A percentile compares a stretch with the other conserved stretches of the same genome.
Conservation (phyloP, 495 filamentous ascomycete genomes). For the Aspergillus incahuasiensis region DNA sequence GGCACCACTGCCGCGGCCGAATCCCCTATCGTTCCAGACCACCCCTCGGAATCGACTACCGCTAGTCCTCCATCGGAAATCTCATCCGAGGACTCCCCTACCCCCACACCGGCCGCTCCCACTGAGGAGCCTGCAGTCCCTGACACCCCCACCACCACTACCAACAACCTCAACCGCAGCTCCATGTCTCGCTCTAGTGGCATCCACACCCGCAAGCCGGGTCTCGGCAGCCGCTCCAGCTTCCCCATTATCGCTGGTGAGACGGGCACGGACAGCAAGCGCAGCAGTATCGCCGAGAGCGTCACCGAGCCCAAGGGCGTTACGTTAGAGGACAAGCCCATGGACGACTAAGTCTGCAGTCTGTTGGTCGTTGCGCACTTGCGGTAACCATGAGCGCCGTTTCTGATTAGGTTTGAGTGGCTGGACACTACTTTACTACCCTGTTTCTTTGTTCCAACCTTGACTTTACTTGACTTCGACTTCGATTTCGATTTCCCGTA, state of each 20-base stretch:
- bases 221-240: constrained; percentile 41
- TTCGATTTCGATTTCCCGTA: constrained; percentile 15
- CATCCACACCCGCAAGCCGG: constrained; percentile 35
- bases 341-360: constrained; percentile 56
- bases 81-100: constrained; percentile 35
- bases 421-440: neutral
- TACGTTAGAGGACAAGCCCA: constrained; percentile 74
- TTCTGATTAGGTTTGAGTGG: neutral
- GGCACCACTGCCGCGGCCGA: constrained; percentile 31
- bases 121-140: constrained; percentile 19
- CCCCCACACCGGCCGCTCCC: constrained; percentile 37
- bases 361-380: neutral
- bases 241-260: constrained; percentile 32
- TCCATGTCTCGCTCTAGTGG: constrained; percentile 39
- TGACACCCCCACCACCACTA: too few relatives aligned
- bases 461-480: too few relatives aligned
- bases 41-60: constrained; percentile 27
- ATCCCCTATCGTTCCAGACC: constrained; percentile 26
- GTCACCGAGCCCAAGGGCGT: constrained; percentile 54
- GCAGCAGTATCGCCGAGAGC: constrained; percentile 41
- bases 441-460: neutral
- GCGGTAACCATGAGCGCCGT: neutral
- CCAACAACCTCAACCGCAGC: constrained; percentile 40
- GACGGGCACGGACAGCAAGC: constrained; percentile 38
- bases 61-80: constrained; percentile 31